These are phyloP conservation scores for Coriolopsis trogii DNA, from an alignment of 1,284 basidiomycete species.

Conservation along the genomic window DNA sequence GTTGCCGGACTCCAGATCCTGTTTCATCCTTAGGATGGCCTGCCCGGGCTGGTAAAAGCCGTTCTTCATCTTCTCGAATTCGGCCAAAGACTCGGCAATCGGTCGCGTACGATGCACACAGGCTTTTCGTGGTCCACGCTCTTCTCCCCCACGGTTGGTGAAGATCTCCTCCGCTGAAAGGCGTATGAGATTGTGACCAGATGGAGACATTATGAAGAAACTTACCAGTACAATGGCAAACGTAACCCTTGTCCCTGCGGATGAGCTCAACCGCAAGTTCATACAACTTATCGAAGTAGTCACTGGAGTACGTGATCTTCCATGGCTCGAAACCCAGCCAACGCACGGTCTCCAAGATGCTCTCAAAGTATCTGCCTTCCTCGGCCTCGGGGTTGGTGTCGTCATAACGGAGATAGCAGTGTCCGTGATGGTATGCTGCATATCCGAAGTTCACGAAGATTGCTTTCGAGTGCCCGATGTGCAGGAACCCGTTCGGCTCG, in stretches of 20 bases:
- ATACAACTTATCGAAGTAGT: slow-evolving; percentile 92
- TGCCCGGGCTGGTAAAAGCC: slow-evolving; percentile 91
- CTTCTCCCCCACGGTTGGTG: slow-evolving; percentile 81
- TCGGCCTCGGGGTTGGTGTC: slow-evolving; percentile 99
- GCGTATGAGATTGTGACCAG: not conserved
- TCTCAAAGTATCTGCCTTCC: slow-evolving; percentile 95
- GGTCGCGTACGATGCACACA: slow-evolving; percentile 88
- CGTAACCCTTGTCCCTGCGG: slow-evolving; percentile 90
- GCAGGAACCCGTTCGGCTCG: slow-evolving; percentile 96
- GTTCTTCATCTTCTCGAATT: slow-evolving; percentile 93
- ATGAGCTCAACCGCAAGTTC: slow-evolving; percentile 92
- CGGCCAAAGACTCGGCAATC: slow-evolving; percentile 80
- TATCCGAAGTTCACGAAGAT: slow-evolving; percentile 99
- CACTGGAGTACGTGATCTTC: slow-evolving; percentile 99
- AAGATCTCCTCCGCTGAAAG: slow-evolving; percentile 89
- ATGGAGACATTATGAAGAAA: not conserved
- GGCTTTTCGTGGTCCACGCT: slow-evolving; percentile 83
- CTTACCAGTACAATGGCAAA: slow-evolving; percentile 92
- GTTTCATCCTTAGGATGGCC: slow-evolving; percentile 97
- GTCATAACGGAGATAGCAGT: slow-evolving; percentile 94
- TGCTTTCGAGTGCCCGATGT: slow-evolving; percentile 98
- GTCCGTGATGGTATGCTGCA: slow-evolving; percentile 89
- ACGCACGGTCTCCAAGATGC: slow-evolving; percentile 92
- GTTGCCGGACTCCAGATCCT: slow-evolving; percentile 91
- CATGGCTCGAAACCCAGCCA: slow-evolving; percentile 99